A percentile compares a stretch with the other conserved stretches of the same genome.
These are phyloP conservation scores for Golubevia pallescens DNA, from an alignment of 1,284 basidiomycete species.

Conservation along the genomic window DNA sequence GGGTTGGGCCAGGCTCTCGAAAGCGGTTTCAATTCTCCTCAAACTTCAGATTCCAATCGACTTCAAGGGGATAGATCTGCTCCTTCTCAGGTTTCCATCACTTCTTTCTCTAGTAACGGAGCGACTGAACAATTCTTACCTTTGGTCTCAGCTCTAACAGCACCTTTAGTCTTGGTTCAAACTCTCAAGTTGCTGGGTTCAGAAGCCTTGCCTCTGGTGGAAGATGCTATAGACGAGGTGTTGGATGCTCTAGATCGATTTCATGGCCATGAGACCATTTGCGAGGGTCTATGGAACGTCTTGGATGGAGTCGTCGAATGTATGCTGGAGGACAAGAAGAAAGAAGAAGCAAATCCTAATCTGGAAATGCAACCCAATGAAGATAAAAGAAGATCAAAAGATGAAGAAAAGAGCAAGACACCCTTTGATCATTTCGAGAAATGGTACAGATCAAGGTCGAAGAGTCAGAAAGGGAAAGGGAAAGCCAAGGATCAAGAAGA, in stretches of 20 bases:
- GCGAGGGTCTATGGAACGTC: constrained; percentile 43
- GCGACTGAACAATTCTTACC: constrained; percentile 12
- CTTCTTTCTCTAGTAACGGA: not conserved
- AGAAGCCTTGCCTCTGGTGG: constrained; percentile 47
- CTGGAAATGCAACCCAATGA: not conserved
- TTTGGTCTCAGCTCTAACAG: constrained; percentile 39
- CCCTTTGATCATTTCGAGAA: constrained; percentile 12
- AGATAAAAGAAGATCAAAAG: not conserved
- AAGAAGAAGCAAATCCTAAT: constrained; percentile 1
- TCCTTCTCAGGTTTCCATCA: constrained; percentile 3
- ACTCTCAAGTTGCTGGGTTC: constrained; percentile 50
- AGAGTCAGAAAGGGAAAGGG: not conserved
- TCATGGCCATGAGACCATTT: constrained; percentile 39
- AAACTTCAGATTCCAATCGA: not conserved
- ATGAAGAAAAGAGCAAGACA: constrained; percentile 1
- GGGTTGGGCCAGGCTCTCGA: constrained; percentile 12
- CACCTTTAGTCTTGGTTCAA: constrained; percentile 59
- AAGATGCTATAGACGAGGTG: constrained; percentile 61
- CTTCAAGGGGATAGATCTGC: too few species aligned
- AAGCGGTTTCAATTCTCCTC: constrained; percentile 1
- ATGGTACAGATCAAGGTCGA: constrained; percentile 10
- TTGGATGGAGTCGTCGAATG: constrained; percentile 41
- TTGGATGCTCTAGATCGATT: constrained; percentile 57
- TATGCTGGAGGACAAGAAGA: constrained; percentile 24
- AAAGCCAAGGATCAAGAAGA: not conserved